These are phyloP conservation scores for Skeletonema costatum DNA, from an alignment of 108 stramenopile species.

Conservation along the genomic window DNA sequence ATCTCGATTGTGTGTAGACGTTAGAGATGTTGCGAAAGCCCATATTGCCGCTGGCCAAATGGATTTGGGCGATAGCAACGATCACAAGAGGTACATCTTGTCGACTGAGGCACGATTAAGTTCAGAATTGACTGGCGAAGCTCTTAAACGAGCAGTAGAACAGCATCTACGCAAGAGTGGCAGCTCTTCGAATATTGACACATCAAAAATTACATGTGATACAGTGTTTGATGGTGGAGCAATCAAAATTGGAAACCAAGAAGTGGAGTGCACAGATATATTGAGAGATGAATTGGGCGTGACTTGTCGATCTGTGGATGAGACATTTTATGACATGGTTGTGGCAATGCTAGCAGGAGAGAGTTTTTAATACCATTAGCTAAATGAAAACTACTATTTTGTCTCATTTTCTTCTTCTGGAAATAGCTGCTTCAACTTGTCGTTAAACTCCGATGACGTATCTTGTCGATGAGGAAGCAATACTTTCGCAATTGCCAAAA, in stretches of 20 bases:
- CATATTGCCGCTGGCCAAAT: conserved; percentile 66
- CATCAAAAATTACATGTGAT: conserved; percentile 54
- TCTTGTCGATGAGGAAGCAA: background rate
- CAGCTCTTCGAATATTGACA: conserved; percentile 12
- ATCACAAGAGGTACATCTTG: conserved; percentile 59
- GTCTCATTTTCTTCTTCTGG: background rate
- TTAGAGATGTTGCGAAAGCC: conserved; percentile 79
- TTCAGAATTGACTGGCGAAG: conserved; percentile 62
- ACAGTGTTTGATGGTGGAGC: conserved; percentile 77
- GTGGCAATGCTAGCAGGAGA: conserved; percentile 35
- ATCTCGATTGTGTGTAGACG: conserved; percentile 79
- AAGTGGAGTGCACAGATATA: conserved; percentile 62
- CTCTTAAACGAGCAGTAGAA: conserved; percentile 35
- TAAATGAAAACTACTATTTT: background rate
- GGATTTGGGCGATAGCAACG: conserved; percentile 11
- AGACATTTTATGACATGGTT: conserved; percentile 81
- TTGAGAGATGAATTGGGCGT: conserved; percentile 57
- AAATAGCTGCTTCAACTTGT: background rate
- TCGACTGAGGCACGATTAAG: conserved; percentile 71
- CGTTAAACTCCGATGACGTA: background rate
- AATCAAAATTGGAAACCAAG: conserved; percentile 74
- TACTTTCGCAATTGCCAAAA: conserved; percentile 8
- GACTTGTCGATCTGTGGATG: conserved; percentile 59
- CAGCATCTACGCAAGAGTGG: conserved; percentile 14
- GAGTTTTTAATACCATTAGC: background rate